Conservation (phyloP, 75 land plant species). For the Ceratopteris richardii region DNA sequence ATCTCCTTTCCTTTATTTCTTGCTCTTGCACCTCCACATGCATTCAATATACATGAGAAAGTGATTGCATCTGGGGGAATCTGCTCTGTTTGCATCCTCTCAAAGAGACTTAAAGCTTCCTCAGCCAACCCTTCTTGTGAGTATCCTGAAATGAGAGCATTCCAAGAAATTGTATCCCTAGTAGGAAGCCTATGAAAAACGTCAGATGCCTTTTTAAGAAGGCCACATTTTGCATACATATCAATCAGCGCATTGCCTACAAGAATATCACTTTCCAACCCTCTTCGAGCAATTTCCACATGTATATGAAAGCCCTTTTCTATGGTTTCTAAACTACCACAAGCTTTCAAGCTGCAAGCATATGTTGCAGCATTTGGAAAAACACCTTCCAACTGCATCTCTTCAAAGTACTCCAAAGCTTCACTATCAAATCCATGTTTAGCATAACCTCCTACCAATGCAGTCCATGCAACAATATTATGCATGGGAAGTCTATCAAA, state of each 20-base stretch:
- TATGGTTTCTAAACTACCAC: constrained; percentile 5
- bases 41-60: constrained; percentile 16
- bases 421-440: constrained; percentile 10
- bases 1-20: constrained; percentile 11
- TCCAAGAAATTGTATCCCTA: not conserved
- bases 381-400: constrained; percentile 11
- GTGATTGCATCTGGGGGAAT: constrained; percentile 12
- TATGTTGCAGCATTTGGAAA: constrained; percentile 14
- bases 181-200: not conserved
- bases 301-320: constrained; percentile 6
- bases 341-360: constrained; percentile 5
- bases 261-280: not conserved
- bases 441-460: constrained; percentile 21
- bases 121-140: not conserved
- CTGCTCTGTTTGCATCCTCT: constrained; percentile 6
- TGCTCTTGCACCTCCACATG: constrained; percentile 5
- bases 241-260: constrained; percentile 15
- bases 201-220: constrained; percentile 2
- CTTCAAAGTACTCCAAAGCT: constrained; percentile 13
- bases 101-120: constrained; percentile 3
- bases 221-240: constrained; percentile 11
- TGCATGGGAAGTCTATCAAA: constrained; percentile 2
- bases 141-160: constrained; percentile 8
- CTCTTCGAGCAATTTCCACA: not conserved
- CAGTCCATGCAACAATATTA: constrained; percentile 6